Percentiles rank a stretch among this genome's conserved stretches.
Evolutionary conservation across 208 protist species (phyloP).

Genomic region (Naegleria gruberi): DNA sequence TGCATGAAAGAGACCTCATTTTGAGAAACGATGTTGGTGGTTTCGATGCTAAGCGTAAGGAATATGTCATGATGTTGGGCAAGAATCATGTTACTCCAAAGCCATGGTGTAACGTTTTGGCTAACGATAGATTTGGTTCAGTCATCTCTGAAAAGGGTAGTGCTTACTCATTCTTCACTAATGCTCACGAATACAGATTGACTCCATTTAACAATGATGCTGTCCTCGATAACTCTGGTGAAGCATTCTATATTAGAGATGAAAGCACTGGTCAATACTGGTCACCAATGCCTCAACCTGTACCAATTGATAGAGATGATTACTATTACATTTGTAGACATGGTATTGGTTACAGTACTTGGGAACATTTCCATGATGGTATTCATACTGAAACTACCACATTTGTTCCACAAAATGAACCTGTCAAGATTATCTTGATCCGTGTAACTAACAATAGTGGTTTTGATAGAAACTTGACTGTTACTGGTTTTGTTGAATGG

Average conservation of each 20-base stretch:
- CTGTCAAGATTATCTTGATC: constrained; percentile 12
- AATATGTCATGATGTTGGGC: constrained; percentile 13
- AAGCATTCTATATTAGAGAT: constrained; percentile 18
- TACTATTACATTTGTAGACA: constrained; percentile 6
- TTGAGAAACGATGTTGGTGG: constrained; percentile 1
- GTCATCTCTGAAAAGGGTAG: constrained; percentile 6
- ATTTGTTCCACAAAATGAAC: constrained; percentile 19
- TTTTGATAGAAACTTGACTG: not conserved
- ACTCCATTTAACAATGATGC: constrained; percentile 14
- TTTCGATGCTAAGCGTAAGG: not conserved
- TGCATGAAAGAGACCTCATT: not conserved
- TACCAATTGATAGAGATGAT: not conserved
- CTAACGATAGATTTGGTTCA: not conserved
- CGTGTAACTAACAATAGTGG: not conserved
- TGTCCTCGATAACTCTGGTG: not conserved
- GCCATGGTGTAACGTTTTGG: constrained; percentile 14
- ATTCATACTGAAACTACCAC: not conserved
- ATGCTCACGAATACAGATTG: constrained; percentile 20
- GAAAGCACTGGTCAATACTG: not conserved
- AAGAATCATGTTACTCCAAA: not conserved
- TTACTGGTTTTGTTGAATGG: constrained; percentile 16
- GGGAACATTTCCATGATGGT: constrained; percentile 10
- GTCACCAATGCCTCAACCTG: constrained; percentile 15
- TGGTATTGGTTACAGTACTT: constrained; percentile 11
- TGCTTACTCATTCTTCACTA: constrained; percentile 6